Evolutionary conservation across 139 green algal species (phyloP), one percentile per base, ranked within the genome.

Genomic region (Deuterostichococcus epilithicus): DNA sequence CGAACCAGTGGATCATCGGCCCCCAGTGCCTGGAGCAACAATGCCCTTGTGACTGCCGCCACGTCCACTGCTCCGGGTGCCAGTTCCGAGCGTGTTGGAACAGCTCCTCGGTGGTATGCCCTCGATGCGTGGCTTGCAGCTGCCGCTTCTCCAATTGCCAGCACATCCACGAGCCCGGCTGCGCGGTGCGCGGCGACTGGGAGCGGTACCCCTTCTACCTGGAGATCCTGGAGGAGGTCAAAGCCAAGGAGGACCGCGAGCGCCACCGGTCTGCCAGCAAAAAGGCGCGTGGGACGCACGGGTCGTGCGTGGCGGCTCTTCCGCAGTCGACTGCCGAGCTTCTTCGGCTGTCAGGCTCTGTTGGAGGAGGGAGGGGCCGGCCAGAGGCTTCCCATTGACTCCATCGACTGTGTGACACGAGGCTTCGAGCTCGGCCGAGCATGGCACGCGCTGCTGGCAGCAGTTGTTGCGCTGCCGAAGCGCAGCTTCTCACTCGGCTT

Each of bases 121-220:
- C 45, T 23, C n/a, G 2, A 0, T 47, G 6, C 35, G 18, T 32
- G 4, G n/a, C 3, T 4, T 77, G 71, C 73, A 87, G 84, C 30
- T 96, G 92, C 82, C 79, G 86, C 35, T 98, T 97, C 86, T 70
- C 45, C 66, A 89, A 97, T 83, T 98, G 95, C 85, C 77, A 85
- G 76, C 95, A 98, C 81, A 23, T 97, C 25, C 36, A 78, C 13
- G 94, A 98, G 88, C 93, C 94, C 0, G 94, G 90, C 3, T 98
- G 94, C 73, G 77, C 80, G 3, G 86, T 98, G 39, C 76, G 78
- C 23, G 76, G 68, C 20, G 81, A 71, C 32, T 92, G 84, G 86
- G 83, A 93, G 65, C 87, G 94, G 18, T 93, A 96, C 76, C 39
- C 77, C 25, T 74, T 86, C 66, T 98, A 98, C 77, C 30, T 86